Evolutionary conservation across 805 yeast species (phyloP), one percentile per base, ranked within the genome.

Genomic region (Candida tallmaniae): DNA sequence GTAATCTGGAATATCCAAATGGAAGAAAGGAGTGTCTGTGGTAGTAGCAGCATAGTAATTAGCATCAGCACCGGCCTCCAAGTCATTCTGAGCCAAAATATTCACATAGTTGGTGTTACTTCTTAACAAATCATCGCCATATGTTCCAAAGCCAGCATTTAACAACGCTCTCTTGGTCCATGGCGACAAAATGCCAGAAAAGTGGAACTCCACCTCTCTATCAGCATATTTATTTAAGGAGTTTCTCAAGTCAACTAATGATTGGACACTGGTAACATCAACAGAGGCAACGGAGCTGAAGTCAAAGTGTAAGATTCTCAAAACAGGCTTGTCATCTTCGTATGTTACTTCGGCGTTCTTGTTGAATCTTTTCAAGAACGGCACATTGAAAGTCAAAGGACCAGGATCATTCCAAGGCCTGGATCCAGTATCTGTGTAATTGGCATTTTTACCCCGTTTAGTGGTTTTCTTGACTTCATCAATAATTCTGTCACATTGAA

Each of bases 331-430:
- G 2, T 58, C 48, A 44, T 83, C 63, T 7, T 47, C 54, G 4
- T 34, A 44, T 7, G 40, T 47, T 6, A 15, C 31, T 32, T 41
- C 40, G 6, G 38, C 42, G 15, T 15, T 27, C 12, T 29, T 23
- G 4, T 33, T 24, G 17, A 47, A 39, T 32, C 39, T 30, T 27
- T 47, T 45, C 13, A 42, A n/a, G 40, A 54, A 60, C 12, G 62
- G 65, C 8, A 65, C 46, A 5, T 47, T 56, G 54, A 66, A 59
- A 29, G 50, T 54, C 41, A 70, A 60, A 26, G 71, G 84, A 43
- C 94, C 94, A 12, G 88, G 88, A 51, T 88, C 90, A 54, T 88
- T 88, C 95, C 96, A 89, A 13, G 95, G 89, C 44, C 88, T 73
- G 37, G 81, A 80, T 27, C 83, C 78, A n/a, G 63, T 45, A 29